Evolutionary conservation across 2,329 filamentous ascomycete species (phyloP), one percentile per base, ranked within the genome.

Genomic region (Clarireedia paspali): DNA sequence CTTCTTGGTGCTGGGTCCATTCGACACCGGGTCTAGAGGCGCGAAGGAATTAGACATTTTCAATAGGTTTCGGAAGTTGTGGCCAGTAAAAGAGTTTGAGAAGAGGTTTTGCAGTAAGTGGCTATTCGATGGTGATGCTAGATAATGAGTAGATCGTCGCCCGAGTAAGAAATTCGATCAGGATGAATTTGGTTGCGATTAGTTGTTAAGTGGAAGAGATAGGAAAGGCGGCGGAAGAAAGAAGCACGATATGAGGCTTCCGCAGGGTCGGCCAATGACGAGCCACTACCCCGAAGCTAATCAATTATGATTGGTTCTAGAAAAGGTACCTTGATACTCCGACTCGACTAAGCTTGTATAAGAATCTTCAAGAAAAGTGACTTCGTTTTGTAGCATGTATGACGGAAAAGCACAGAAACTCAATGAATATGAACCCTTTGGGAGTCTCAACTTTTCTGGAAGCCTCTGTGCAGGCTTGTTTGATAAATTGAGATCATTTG

Each of bases 1-100:
- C 75, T 94, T 95, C 70, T 81, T 80, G 64, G 76, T 75, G 26
- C 74, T 74, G 47, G 74, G 68, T 53, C 76, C 76, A 70, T 55
- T 55, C 46, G 47, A 55, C 53, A 73, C 74, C 63, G 74, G 71
- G 68, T 81, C 83, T 62, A 82, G 72, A 58, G 76, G 82, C 63
- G 73, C 77, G 67, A 73, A 75, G 47, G 74, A 70, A 45, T 55
- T 55, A 39, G 53, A 55, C 53, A 55, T 55, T 15, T 67, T 68
- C 68, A 47, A 56, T 59, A 57, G 51, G 39, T 27, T 53, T 46
- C 2, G 26, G 12, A 46, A 14, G 46, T 46, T 26, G 56, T 36
- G 9, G 10, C 42, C 53, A 56, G 20, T 44, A n/a, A 6, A n/a
- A 36, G 45, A 23, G 26, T 20, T n/a, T 47, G 27, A 4, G 27